These are phyloP conservation scores for Prunus dulcis DNA, from an alignment of 306 rosid species.

Conservation along the genomic window DNA sequence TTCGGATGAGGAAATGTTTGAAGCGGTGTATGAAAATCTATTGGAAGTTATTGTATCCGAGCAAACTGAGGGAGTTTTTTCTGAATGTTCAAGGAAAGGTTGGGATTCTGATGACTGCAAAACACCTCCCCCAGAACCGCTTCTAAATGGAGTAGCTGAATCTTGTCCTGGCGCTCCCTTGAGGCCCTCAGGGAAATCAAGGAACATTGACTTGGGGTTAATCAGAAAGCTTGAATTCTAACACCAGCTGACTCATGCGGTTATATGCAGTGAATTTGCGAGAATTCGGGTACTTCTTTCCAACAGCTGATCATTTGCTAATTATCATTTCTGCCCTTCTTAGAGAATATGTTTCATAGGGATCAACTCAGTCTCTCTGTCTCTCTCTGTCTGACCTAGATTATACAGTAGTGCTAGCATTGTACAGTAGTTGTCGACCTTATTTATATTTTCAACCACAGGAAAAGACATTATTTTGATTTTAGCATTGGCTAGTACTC, in stretches of 20 bases:
- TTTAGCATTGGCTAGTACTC: not conserved
- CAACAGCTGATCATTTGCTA: conserved; percentile 19
- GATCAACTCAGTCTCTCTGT: not conserved
- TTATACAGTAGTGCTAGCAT: conserved; percentile 14
- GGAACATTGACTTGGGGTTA: conserved; percentile 38
- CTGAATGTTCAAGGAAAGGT: conserved; percentile 24
- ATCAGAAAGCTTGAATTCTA: conserved; percentile 83
- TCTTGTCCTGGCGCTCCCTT: conserved; percentile 66
- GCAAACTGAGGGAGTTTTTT: conserved; percentile 38
- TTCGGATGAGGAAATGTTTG: conserved; percentile 61
- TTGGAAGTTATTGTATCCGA: conserved; percentile 55
- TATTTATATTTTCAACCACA: conserved; percentile 13
- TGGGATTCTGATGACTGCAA: conserved; percentile 35
- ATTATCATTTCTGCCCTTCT: conserved; percentile 20
- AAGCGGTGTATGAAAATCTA: conserved; percentile 51
- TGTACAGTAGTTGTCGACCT: conserved; percentile 28
- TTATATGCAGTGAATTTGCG: conserved; percentile 11
- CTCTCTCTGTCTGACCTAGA: conserved; percentile 16
- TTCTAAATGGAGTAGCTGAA: conserved; percentile 37
- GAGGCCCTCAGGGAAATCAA: conserved; percentile 37
- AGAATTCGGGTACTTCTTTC: conserved; percentile 24
- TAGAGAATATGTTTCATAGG: not conserved
- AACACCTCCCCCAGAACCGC: conserved; percentile 40
- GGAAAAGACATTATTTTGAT: not conserved
- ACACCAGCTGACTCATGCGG: conserved; percentile 11